Evolutionary conservation across 345 rosid genomes (phyloP).

Genomic region (Dimocarpus longan): DNA sequence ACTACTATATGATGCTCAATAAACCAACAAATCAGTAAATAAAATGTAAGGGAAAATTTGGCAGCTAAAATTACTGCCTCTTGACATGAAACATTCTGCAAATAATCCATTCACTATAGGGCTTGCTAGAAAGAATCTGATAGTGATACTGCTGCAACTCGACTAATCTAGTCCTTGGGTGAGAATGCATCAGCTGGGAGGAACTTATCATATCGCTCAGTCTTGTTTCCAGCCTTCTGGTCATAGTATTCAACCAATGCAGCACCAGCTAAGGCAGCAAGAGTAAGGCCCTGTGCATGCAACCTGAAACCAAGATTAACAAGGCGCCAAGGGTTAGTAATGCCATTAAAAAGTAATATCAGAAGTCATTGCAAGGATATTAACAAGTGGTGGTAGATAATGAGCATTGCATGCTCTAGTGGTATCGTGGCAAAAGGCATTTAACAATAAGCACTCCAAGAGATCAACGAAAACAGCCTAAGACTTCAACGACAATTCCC

Average conservation of each 20-base stretch:
- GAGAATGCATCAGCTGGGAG: constrained; percentile 46
- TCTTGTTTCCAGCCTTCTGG: constrained; percentile 53
- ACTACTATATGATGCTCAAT: too few relatives aligned
- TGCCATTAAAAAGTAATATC: neutral
- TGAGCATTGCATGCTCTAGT: too few relatives aligned
- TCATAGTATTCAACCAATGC: constrained; percentile 86
- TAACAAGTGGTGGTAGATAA: too few relatives aligned
- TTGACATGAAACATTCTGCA: neutral
- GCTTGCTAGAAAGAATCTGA: neutral
- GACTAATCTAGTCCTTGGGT: constrained; percentile 41
- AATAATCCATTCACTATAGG: neutral
- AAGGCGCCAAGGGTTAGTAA: neutral
- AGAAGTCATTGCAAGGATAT: too few relatives aligned
- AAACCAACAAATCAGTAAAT: neutral
- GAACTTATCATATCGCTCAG: constrained; percentile 53
- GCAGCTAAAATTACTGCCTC: neutral
- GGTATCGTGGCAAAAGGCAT: neutral
- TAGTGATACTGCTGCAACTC: too few relatives aligned
- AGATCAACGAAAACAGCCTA: too few relatives aligned
- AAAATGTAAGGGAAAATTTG: neutral
- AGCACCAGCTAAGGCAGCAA: constrained; percentile 93
- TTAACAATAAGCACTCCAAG: neutral
- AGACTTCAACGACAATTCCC: neutral
- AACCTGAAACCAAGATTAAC: constrained; percentile 48
- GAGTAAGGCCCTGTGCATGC: constrained; percentile 89